phyloP scores from a whole-genome alignment of 2,329 filamentous ascomycete species.

The Xylariaceae sp. region DNA sequence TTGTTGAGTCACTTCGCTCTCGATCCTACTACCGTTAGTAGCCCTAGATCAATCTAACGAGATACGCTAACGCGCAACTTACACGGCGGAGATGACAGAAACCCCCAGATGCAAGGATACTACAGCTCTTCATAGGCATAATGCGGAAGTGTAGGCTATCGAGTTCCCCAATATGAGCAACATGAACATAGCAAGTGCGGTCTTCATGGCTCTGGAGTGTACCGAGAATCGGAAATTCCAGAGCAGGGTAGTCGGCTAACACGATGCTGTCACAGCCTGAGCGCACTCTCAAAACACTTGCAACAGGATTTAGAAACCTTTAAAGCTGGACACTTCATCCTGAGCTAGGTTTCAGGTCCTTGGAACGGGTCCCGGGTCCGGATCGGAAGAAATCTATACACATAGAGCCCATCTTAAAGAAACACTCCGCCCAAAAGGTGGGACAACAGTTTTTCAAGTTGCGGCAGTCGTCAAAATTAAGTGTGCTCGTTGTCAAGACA shows the following conservation, averaged over 20 bases:
- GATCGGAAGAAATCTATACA: no score
- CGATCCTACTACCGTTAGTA: no score
- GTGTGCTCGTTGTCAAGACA: conserved; percentile 11
- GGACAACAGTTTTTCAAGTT: conserved; percentile 16
- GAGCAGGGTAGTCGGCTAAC: neutral
- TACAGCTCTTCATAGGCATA: no score
- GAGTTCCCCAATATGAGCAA: no score
- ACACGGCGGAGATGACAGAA: no score
- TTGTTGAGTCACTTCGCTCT: no score
- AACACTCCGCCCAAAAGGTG: conserved; percentile 6
- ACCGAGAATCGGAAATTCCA: neutral
- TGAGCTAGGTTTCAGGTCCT: conserved; percentile 1
- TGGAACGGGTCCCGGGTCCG: neutral
- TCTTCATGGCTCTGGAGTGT: no score
- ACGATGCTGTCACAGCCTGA: conserved; percentile 1
- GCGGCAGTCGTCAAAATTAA: conserved; percentile 7
- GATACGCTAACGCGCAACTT: no score
- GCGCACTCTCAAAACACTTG: neutral
- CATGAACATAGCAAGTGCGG: no score
- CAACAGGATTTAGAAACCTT: conserved; percentile 15
- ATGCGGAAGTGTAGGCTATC: no score
- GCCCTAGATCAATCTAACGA: no score
- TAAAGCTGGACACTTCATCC: conserved; percentile 13
- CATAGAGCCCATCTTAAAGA: conserved; percentile 1
- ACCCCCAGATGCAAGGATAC: no score